phyloP scores from a whole-genome alignment of 116 monocot species.

The Phalaenopsis hybrid region DNA sequence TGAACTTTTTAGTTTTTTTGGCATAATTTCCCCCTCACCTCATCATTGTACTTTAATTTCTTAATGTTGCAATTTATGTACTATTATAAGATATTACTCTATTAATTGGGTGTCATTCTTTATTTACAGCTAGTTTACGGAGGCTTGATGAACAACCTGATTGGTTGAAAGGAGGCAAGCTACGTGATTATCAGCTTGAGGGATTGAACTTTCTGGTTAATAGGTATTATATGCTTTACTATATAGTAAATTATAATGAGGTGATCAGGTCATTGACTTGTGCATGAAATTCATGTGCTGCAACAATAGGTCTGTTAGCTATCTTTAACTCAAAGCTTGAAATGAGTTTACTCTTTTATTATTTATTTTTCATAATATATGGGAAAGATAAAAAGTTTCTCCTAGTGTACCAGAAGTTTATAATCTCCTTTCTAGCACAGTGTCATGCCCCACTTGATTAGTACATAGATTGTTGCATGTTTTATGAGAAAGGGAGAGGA shows the following conservation, averaged over 20 bases:
- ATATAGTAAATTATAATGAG: background rate
- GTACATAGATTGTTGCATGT: background rate
- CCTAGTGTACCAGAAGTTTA: background rate
- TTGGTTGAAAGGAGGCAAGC: conserved; percentile 92
- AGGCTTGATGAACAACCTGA: conserved; percentile 96
- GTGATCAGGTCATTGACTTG: background rate
- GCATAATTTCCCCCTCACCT: background rate
- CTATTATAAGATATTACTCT: background rate
- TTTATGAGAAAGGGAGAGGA: background rate
- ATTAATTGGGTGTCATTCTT: background rate
- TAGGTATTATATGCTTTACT: conserved; percentile 36
- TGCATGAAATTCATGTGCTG: background rate
- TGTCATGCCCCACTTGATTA: background rate
- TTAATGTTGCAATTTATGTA: background rate
- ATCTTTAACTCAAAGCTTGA: background rate
- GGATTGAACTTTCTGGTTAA: conserved; percentile 98
- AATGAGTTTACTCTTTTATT: background rate
- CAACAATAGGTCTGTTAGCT: background rate
- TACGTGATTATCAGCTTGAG: conserved; percentile 99
- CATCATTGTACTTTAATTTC: background rate
- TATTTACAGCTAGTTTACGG: conserved; percentile 69
- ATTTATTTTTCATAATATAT: background rate
- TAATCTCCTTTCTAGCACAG: background rate
- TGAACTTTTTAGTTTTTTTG: background rate
- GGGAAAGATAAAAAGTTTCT: background rate